Conservation (phyloP, 164 flowering plant species). For the Tetracentron sinense region DNA sequence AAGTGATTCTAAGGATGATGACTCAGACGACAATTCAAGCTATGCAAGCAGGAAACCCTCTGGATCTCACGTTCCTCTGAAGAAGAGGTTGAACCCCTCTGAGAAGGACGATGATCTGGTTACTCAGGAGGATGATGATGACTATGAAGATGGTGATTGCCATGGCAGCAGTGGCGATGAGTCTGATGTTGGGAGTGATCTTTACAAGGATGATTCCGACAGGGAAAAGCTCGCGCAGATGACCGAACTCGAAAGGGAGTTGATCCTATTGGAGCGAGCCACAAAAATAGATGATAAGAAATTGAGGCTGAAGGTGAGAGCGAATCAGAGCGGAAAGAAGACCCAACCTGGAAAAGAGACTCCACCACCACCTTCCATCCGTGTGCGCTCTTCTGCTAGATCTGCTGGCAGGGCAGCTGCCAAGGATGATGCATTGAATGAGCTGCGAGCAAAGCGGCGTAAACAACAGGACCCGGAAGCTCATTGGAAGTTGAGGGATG, state of each 20-base stretch:
- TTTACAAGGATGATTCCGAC: conserved; percentile 81
- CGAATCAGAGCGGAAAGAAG: conserved; percentile 49
- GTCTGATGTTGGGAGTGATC: conserved; percentile 80
- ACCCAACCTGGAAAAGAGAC: conserved; percentile 45
- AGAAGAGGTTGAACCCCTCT: conserved; percentile 73
- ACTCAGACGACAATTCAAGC: conserved; percentile 66
- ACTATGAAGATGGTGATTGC: conserved; percentile 38
- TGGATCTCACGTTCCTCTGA: conserved; percentile 82
- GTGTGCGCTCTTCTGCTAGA: conserved; percentile 59
- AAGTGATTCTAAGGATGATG: conserved; percentile 82
- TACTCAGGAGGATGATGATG: conserved; percentile 51
- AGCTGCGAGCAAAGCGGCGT: conserved; percentile 70
- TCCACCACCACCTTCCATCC: conserved; percentile 43
- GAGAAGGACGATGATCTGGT: conserved; percentile 68
- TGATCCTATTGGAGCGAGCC: conserved; percentile 73
- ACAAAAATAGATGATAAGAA: conserved; percentile 55
- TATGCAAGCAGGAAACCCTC: conserved; percentile 66
- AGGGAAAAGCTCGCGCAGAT: conserved; percentile 60
- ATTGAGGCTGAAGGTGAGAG: conserved; percentile 52
- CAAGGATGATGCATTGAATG: conserved; percentile 82
- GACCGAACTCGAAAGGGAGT: conserved; percentile 82
- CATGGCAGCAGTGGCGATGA: conserved; percentile 66
- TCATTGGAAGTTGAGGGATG: conserved; percentile 50
- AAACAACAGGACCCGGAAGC: conserved; percentile 73
- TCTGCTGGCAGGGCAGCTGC: conserved; percentile 67